Evolutionary conservation across 495 filamentous ascomycete species (phyloP).

Genomic region (Hypoxylon fuscum): DNA sequence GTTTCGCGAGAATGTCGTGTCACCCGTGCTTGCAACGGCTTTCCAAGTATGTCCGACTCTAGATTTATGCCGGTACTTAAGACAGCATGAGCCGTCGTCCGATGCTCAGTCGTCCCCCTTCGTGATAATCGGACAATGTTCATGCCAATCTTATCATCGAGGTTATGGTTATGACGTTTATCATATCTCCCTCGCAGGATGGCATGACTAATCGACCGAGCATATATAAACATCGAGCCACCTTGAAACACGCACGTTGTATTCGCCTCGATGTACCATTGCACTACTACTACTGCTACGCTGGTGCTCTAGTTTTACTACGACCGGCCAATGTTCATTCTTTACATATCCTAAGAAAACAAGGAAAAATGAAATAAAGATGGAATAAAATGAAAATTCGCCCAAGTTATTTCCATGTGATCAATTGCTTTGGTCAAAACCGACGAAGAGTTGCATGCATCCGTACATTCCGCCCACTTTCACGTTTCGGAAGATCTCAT

Average conservation of each 20-base stretch:
- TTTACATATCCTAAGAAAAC: too few species aligned
- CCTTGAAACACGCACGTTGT: slow-evolving; percentile 4
- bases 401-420: too few species aligned
- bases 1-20: slow-evolving; percentile 8
- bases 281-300: too few species aligned
- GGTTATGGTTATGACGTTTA: background rate
- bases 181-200: background rate
- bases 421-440: too few species aligned
- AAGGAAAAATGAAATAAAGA: too few species aligned
- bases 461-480: too few species aligned
- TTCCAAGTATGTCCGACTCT: slow-evolving; percentile 12
- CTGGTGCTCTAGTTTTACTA: too few species aligned
- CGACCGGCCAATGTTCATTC: too few species aligned
- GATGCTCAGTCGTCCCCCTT: slow-evolving; percentile 9
- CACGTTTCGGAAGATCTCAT: too few species aligned
- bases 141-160: background rate
- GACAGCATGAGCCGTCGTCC: slow-evolving; percentile 11
- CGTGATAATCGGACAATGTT: slow-evolving; percentile 1
- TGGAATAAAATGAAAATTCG: too few species aligned
- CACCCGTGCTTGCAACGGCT: slow-evolving; percentile 1
- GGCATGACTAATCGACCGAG: slow-evolving; percentile 20
- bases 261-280: too few species aligned
- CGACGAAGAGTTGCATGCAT: too few species aligned
- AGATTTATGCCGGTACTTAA: slow-evolving; percentile 24
- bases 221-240: slow-evolving; percentile 20